Conservation (phyloP, 805 yeast genomes). For the Yarrowia osloensis region DNA sequence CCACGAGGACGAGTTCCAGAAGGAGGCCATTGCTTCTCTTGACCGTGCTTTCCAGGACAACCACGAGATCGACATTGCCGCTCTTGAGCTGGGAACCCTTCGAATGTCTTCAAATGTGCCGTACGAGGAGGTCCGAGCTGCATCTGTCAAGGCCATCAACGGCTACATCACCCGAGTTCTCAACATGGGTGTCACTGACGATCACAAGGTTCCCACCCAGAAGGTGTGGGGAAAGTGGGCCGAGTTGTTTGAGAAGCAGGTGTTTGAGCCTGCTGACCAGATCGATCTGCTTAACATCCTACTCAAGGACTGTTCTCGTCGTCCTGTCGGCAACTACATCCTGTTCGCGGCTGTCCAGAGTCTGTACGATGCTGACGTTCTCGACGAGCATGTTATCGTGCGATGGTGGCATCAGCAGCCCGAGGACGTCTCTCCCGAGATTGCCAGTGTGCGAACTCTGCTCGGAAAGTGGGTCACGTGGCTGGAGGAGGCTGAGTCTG, state of each 20-base stretch:
- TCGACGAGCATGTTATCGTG: slow-evolving; percentile 77
- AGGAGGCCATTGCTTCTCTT: slow-evolving; percentile 92
- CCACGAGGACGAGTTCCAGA: slow-evolving; percentile 65
- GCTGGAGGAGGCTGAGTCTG: slow-evolving; percentile 78
- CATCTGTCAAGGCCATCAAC: slow-evolving; percentile 73
- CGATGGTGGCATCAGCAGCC: slow-evolving; percentile 74
- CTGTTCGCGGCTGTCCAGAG: slow-evolving; percentile 55
- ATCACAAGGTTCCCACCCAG: slow-evolving; percentile 70
- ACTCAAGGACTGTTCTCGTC: slow-evolving; percentile 51
- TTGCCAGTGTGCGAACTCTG: slow-evolving; percentile 53
- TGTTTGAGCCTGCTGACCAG: slow-evolving; percentile 77
- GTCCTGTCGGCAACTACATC: slow-evolving; percentile 49
- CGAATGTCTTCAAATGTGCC: slow-evolving; percentile 97
- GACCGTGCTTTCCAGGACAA: slow-evolving; percentile 88
- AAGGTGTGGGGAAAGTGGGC: slow-evolving; percentile 84
- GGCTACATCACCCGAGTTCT: slow-evolving; percentile 71
- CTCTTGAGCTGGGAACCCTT: slow-evolving; percentile 87
- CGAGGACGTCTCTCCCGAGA: slow-evolving; percentile 45
- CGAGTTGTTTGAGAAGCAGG: slow-evolving; percentile 76
- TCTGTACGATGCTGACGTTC: slow-evolving; percentile 77
- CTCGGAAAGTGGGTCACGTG: slow-evolving; percentile 81
- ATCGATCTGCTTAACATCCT: slow-evolving; percentile 59
- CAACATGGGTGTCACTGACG: slow-evolving; percentile 67
- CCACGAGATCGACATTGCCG: slow-evolving; percentile 91
- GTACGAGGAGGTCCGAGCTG: slow-evolving; percentile 86